Evolutionary conservation across 176 grass and related monocot species (phyloP).

Genomic region (Miscanthus lutarioriparius): DNA sequence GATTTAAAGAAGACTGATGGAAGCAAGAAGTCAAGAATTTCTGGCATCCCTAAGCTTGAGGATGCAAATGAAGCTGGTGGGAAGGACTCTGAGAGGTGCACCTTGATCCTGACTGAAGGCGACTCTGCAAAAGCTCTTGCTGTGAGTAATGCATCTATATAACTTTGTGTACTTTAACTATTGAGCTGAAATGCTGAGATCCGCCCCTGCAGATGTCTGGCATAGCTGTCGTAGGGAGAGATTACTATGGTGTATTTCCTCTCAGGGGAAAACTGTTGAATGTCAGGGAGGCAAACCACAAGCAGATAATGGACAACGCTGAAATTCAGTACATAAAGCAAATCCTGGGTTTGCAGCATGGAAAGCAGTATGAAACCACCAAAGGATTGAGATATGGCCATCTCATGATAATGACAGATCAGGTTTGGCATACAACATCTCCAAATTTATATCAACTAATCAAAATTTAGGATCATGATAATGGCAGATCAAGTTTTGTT

Average conservation of each 20-base stretch:
- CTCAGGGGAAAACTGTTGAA: conserved; percentile 87
- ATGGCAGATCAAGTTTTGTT: neutral
- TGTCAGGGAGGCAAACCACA: conserved; percentile 83
- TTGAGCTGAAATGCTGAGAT: neutral
- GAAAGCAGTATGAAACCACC: conserved; percentile 58
- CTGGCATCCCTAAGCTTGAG: conserved; percentile 79
- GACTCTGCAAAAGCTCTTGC: conserved; percentile 97
- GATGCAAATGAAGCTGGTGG: conserved; percentile 96
- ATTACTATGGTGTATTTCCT: conserved; percentile 89
- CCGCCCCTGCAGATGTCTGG: conserved; percentile 72
- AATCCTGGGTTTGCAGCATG: conserved; percentile 93
- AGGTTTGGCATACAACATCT: conserved; percentile 42
- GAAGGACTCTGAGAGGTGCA: conserved; percentile 67
- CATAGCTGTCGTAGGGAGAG: conserved; percentile 63
- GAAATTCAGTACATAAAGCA: conserved; percentile 92
- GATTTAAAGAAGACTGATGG: conserved; percentile 95
- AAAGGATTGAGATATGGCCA: conserved; percentile 96
- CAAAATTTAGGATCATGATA: neutral
- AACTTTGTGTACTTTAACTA: neutral
- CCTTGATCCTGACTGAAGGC: conserved; percentile 93
- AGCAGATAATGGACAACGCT: conserved; percentile 81
- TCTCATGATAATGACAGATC: conserved; percentile 99
- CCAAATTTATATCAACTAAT: conserved; percentile 3
- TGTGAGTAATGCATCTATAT: conserved; percentile 44
- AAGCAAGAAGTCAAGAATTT: conserved; percentile 67